Conservation (phyloP, 2,329 filamentous ascomycete species). For the Xylaria polymorpha region DNA sequence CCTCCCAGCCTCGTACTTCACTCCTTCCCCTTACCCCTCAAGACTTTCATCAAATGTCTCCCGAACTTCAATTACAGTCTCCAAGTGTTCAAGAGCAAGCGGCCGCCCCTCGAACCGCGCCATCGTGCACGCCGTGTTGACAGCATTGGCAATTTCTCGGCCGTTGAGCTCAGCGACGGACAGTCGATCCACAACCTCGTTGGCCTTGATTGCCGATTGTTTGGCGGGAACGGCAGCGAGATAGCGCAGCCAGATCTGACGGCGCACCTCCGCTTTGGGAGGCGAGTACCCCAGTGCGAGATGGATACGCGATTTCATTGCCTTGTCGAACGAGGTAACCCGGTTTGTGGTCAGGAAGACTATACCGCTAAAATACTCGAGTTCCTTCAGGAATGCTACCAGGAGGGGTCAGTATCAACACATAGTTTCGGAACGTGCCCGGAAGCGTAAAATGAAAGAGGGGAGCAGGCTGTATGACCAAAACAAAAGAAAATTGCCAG, state of each 20-base stretch:
- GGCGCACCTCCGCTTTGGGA: conserved; percentile 40
- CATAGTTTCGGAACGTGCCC: not conserved
- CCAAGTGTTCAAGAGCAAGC: conserved; percentile 42
- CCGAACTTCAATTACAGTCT: conserved; percentile 47
- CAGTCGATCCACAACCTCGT: conserved; percentile 34
- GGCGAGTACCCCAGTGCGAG: conserved; percentile 52
- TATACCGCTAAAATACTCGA: conserved; percentile 57
- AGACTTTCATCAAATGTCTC: conserved; percentile 43
- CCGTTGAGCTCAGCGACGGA: conserved; percentile 41
- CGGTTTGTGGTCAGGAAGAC: conserved; percentile 60
- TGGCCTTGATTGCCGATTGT: conserved; percentile 34
- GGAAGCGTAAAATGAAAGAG: not conserved
- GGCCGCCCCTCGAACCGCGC: conserved; percentile 42
- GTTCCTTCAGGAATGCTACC: conserved; percentile 54
- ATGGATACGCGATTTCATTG: conserved; percentile 58
- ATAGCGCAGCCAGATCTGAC: conserved; percentile 45
- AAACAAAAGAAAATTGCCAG: not conserved
- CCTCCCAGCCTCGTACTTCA: not conserved
- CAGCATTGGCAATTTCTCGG: conserved; percentile 46
- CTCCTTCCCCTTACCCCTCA: not conserved
- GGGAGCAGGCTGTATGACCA: not conserved
- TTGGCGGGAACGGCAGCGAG: conserved; percentile 34
- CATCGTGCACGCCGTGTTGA: conserved; percentile 46
- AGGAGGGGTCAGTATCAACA: not conserved
- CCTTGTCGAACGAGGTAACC: conserved; percentile 54